A percentile compares a stretch with the other conserved stretches of the same genome.
Evolutionary conservation across 805 yeast genomes (phyloP).

Genomic region (Metschnikowia kofuensis): DNA sequence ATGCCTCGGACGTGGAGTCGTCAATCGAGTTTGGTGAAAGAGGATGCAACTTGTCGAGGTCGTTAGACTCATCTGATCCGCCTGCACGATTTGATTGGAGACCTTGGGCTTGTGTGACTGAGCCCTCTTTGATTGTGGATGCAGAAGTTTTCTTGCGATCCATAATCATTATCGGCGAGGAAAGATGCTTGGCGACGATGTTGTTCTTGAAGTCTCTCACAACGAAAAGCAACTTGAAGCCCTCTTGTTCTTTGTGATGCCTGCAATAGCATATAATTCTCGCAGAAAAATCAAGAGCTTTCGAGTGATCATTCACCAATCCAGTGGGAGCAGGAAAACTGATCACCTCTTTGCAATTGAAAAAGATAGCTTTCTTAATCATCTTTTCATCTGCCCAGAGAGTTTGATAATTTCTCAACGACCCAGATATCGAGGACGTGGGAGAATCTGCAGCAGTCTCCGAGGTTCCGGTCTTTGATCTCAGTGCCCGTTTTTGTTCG

Average conservation of each 20-base stretch:
- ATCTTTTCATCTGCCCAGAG: conserved; percentile 73
- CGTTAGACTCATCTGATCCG: conserved; percentile 5
- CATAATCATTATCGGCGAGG: conserved; percentile 84
- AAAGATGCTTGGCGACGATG: conserved; percentile 67
- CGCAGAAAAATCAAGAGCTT: conserved; percentile 51
- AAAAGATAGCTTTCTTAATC: conserved; percentile 79
- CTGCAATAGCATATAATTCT: conserved; percentile 94
- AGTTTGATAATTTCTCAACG: conserved; percentile 53
- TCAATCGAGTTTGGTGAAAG: conserved; percentile 64
- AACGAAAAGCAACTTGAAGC: conserved; percentile 72
- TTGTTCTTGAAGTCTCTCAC: conserved; percentile 58
- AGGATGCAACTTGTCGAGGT: conserved; percentile 28
- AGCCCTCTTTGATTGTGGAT: conserved; percentile 14
- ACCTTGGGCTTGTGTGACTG: conserved; percentile 1
- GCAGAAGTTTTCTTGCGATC: conserved; percentile 77
- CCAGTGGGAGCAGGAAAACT: conserved; percentile 63
- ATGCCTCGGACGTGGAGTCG: conserved; percentile 56
- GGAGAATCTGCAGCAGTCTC: conserved; percentile 12
- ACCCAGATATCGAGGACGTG: conserved; percentile 13
- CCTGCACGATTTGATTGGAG: neutral
- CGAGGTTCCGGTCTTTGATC: conserved; percentile 60
- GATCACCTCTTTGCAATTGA: conserved; percentile 86
- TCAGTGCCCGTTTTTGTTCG: conserved; percentile 89
- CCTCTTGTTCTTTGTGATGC: conserved; percentile 86
- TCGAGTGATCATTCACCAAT: conserved; percentile 29